Evolutionary conservation across 176 grass and related monocot genomes (phyloP), one percentile per base, ranked within the genome.

Genomic region (Carex cristatella): DNA sequence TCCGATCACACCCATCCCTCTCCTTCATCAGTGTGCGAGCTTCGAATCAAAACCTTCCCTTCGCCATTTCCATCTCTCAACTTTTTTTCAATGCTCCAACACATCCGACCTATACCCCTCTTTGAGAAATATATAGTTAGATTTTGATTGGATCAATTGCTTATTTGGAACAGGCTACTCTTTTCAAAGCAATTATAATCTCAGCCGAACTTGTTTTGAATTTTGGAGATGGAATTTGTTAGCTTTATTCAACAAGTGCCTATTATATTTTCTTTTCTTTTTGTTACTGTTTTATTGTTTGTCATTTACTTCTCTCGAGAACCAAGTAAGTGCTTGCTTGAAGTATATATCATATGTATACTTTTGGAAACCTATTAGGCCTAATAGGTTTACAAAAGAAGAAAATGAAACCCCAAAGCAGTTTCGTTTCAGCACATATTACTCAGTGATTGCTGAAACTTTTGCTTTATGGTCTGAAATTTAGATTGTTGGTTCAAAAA

Each of bases 51-150:
- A 69, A 18, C 33, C 13, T 23, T 9, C 61, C 23, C 69, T 77
- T 56, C 73, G 27, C 27, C 79, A 61, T 62, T 61, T 16, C 42
- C 15, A 37, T 18, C 8, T 18, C 8, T 54, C 55, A 65, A 0
- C 10, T 32, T 86, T 44, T 44, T 56, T 27, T 80, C 62, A 7
- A 56, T 68, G 85, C 91, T 76, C 44, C 87, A 86, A 42, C 89
- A 71, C 28, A 19, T 90, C 8, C 28, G 56, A 77, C 87, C 80
- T 16, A 46, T 91, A 55, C 83, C 89, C n/a, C 54, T 89, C 13
- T 81, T 87, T 14, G 23, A 23, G 23, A 23, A 23, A 7, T 75
- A 10, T 2, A 53, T 23, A 27, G 71, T 53, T 74, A 13, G 28
- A 46, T 51, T 70, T n/a, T 16, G 35, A 42, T 18, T 70, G 67